These are phyloP conservation scores for Sanguinoderma infundibulare DNA, from an alignment of 1,284 basidiomycete genomes.

Conservation along the genomic window DNA sequence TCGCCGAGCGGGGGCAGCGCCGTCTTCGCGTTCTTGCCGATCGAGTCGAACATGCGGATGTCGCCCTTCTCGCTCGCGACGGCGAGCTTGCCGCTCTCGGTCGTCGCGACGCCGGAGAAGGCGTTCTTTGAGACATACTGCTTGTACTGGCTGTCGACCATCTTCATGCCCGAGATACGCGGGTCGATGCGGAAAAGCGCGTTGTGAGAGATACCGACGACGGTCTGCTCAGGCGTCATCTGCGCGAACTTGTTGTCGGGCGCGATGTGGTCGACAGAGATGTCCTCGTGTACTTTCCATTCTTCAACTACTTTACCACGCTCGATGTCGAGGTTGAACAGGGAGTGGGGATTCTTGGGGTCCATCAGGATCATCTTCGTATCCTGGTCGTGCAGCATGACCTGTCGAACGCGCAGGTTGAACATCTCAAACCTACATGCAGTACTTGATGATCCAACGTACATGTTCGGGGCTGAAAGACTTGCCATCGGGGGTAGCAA, in stretches of 20 bases:
- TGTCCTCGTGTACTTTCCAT: constrained; percentile 94
- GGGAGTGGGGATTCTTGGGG: constrained; percentile 79
- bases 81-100: constrained; percentile 85
- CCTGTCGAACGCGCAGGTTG: constrained; percentile 45
- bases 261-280: constrained; percentile 88
- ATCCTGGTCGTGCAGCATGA: constrained; percentile 99
- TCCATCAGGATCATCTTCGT: constrained; percentile 95
- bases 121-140: constrained; percentile 96
- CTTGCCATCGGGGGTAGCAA: constrained; percentile 84
- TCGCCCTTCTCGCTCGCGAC: constrained; percentile 98
- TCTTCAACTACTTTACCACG: constrained; percentile 98
- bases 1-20: constrained; percentile 96
- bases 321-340: constrained; percentile 94
- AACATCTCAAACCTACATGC: neutral
- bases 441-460: constrained; percentile 7
- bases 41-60: constrained; percentile 92
- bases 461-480: constrained; percentile 89
- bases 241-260: constrained; percentile 96
- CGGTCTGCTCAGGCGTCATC: constrained; percentile 90
- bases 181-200: constrained; percentile 98
- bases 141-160: constrained; percentile 96
- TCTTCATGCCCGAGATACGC: constrained; percentile 87
- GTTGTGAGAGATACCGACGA: constrained; percentile 93
- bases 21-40: constrained; percentile 99
- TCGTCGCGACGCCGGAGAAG: constrained; percentile 94